Percentiles rank a stretch among this genome's conserved stretches.
These are phyloP conservation scores for Helotiales sp. DNA, from an alignment of 2,329 filamentous ascomycete genomes.

Conservation along the genomic window DNA sequence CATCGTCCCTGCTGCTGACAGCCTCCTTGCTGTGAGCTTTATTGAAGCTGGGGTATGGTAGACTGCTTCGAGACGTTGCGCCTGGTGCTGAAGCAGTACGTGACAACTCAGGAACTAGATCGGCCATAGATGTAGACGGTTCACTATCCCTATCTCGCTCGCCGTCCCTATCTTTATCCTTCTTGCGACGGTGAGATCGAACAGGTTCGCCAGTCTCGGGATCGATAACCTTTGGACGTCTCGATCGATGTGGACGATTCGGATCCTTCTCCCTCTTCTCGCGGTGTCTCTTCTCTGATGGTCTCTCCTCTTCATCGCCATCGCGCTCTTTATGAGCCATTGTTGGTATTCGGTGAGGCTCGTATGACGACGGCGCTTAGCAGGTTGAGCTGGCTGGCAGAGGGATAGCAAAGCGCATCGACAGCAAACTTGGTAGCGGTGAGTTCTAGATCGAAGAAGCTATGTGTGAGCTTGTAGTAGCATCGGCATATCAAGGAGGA, in stretches of 20 bases:
- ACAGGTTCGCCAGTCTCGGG: conserved; percentile 34
- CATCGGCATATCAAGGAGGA: neutral
- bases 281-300: conserved; percentile 32
- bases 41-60: conserved; percentile 81
- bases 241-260: conserved; percentile 34
- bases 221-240: conserved; percentile 32
- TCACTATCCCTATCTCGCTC: conserved; percentile 26
- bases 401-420: conserved; percentile 2
- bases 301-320: conserved; percentile 26
- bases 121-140: conserved; percentile 40
- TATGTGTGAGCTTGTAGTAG: conserved; percentile 1
- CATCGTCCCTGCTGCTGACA: conserved; percentile 54
- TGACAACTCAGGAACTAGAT: conserved; percentile 49
- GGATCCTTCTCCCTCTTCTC: conserved; percentile 34
- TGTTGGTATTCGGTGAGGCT: conserved; percentile 16
- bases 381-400: neutral
- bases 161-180: conserved; percentile 28
- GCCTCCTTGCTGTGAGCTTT: conserved; percentile 91
- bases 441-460: conserved; percentile 3
- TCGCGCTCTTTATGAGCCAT: conserved; percentile 32
- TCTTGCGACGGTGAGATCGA: conserved; percentile 32
- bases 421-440: conserved; percentile 1
- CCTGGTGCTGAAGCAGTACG: conserved; percentile 35
- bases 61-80: conserved; percentile 33
- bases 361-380: conserved; percentile 23